Evolutionary conservation across 768 basidiomycete species (phyloP).

Genomic region (Russula compacta): DNA sequence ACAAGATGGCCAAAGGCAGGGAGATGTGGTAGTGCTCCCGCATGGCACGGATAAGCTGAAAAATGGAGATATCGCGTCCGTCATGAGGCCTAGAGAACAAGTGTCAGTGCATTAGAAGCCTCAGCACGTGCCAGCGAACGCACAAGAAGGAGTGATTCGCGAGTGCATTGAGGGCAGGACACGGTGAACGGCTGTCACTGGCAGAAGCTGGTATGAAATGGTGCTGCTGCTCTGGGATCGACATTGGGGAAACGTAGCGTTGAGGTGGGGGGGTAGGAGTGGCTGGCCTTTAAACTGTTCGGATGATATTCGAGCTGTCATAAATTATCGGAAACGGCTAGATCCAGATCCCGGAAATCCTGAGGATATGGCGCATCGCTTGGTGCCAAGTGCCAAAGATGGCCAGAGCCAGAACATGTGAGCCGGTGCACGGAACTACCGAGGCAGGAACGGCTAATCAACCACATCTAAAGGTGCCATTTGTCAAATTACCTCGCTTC

Average conservation of each 20-base stretch:
- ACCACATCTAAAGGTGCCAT: not conserved
- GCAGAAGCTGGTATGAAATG: not conserved
- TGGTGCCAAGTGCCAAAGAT: not conserved
- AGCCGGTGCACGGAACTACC: constrained; percentile 3
- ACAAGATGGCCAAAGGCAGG: constrained; percentile 43
- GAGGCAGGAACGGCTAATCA: not conserved
- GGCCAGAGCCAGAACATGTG: not conserved
- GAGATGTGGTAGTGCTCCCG: constrained; percentile 55
- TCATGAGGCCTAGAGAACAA: constrained; percentile 35
- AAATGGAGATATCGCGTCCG: constrained; percentile 43
- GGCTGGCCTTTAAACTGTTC: not conserved
- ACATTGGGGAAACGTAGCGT: not conserved
- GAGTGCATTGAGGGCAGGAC: constrained; percentile 65
- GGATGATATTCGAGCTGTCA: not conserved
- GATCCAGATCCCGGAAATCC: not conserved
- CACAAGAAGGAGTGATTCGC: constrained; percentile 59
- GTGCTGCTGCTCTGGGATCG: not conserved
- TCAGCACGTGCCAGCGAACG: constrained; percentile 22
- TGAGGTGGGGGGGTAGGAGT: not conserved
- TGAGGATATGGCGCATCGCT: not conserved
- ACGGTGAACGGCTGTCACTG: constrained; percentile 55
- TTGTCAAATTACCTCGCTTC: not conserved
- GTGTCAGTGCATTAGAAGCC: not conserved
- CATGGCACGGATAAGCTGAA: constrained; percentile 40
- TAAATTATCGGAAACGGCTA: not conserved